Evolutionary conservation across 1,284 basidiomycete species (phyloP).

Genomic region (Leccinum cinnamomeum): DNA sequence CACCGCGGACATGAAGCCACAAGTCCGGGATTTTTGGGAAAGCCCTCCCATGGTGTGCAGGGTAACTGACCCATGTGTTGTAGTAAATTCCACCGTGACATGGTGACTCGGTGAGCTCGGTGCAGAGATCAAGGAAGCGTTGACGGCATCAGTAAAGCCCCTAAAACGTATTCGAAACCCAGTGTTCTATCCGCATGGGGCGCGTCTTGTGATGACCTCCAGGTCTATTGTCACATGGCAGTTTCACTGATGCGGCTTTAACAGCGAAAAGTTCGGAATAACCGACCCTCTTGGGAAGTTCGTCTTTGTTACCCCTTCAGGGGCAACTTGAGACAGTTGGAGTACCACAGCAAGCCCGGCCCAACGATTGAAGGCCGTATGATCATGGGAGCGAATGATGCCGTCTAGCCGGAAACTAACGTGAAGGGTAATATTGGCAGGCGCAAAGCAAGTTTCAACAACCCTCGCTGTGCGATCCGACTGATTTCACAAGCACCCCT

Average conservation of each 20-base stretch:
- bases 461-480: constrained; percentile 46
- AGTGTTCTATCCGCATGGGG: constrained; percentile 30
- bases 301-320: constrained; percentile 40
- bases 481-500: constrained; percentile 10
- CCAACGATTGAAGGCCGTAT: constrained; percentile 29
- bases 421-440: constrained; percentile 11
- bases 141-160: constrained; percentile 24
- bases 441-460: neutral
- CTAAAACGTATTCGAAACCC: constrained; percentile 26
- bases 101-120: constrained; percentile 19
- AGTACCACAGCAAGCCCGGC: constrained; percentile 33
- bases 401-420: constrained; percentile 28
- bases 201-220: constrained; percentile 40
- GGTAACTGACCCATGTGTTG: neutral
- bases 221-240: constrained; percentile 15
- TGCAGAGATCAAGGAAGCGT: constrained; percentile 17
- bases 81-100: constrained; percentile 21
- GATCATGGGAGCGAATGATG: constrained; percentile 40
- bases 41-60: neutral
- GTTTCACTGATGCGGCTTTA: constrained; percentile 6
- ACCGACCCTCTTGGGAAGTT: constrained; percentile 46
- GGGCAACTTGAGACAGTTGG: constrained; percentile 47
- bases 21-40: neutral
- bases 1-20: constrained; percentile 34
- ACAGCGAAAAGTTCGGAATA: constrained; percentile 44